A percentile compares a stretch with the other conserved stretches of the same genome.
phyloP scores from a whole-genome alignment of 1,139 yeast species.

The Lodderomyces elongisporus region DNA sequence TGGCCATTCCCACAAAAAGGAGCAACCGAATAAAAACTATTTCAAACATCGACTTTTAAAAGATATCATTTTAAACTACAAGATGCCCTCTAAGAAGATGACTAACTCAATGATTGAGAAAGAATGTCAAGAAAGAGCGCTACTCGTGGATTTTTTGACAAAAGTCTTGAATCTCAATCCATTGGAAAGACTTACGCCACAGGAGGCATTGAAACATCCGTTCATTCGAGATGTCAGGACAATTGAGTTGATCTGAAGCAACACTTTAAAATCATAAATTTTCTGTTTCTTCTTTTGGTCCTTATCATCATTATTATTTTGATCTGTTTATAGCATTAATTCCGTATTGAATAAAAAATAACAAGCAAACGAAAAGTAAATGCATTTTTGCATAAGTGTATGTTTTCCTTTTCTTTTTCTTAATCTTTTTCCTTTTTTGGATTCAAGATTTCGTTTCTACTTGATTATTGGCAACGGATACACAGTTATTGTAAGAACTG shows the following conservation, averaged over 20 bases:
- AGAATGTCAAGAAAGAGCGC: slow-evolving; percentile 68
- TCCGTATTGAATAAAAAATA: neutral
- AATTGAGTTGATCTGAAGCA: slow-evolving; percentile 5
- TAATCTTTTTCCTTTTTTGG: too few relatives aligned
- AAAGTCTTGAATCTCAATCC: slow-evolving; percentile 85
- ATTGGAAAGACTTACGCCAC: slow-evolving; percentile 93
- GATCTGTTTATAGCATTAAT: neutral
- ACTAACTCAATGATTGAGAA: slow-evolving; percentile 56
- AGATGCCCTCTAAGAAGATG: slow-evolving; percentile 69
- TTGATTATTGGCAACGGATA: too few relatives aligned
- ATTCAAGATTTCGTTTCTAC: too few relatives aligned
- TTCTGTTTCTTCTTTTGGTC: too few relatives aligned
- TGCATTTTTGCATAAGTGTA: too few relatives aligned
- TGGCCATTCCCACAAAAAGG: slow-evolving; percentile 49
- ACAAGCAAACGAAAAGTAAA: too few relatives aligned
- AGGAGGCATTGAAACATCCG: slow-evolving; percentile 90
- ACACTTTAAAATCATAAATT: too few relatives aligned
- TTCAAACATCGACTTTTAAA: slow-evolving; percentile 68
- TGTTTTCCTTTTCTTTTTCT: too few relatives aligned
- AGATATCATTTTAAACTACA: slow-evolving; percentile 74
- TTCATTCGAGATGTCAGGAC: slow-evolving; percentile 49
- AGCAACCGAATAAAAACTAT: slow-evolving; percentile 80
- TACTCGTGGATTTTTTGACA: slow-evolving; percentile 70
- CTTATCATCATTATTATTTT: neutral
- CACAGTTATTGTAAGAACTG: too few relatives aligned